Conservation (phyloP, 2,329 filamentous ascomycete genomes). For the Trichothecium roseum region DNA sequence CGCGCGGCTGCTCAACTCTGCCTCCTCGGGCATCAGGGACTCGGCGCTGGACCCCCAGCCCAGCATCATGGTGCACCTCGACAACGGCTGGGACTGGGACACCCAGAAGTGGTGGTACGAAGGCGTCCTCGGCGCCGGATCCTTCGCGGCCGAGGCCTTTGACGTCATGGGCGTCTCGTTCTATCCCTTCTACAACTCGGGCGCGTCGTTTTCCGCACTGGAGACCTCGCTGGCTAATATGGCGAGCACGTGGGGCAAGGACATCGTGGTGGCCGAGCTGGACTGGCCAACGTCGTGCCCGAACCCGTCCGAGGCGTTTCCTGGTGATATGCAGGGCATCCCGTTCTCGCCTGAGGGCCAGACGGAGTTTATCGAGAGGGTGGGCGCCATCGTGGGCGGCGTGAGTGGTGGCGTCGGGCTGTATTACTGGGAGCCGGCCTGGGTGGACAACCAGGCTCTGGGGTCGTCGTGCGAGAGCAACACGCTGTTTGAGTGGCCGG, state of each 20-base stretch:
- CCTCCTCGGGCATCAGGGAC: slow-evolving; percentile 53
- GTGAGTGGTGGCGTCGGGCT: slow-evolving; percentile 46
- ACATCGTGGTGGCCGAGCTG: slow-evolving; percentile 58
- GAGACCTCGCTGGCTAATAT: slow-evolving; percentile 46
- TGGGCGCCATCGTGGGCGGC: slow-evolving; percentile 44
- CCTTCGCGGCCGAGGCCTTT: slow-evolving; percentile 43
- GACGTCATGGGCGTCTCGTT: slow-evolving; percentile 65
- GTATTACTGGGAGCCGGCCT: slow-evolving; percentile 68
- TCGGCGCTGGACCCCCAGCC: slow-evolving; percentile 45
- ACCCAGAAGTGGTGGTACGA: slow-evolving; percentile 58
- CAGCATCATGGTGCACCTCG: slow-evolving; percentile 64
- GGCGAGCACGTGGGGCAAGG: slow-evolving; percentile 51
- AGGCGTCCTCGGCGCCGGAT: slow-evolving; percentile 39
- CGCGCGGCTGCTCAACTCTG: slow-evolving; percentile 53
- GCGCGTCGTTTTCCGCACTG: slow-evolving; percentile 48
- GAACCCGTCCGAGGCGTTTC: slow-evolving; percentile 46
- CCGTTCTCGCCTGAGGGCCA: slow-evolving; percentile 56
- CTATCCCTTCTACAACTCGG: slow-evolving; percentile 59
- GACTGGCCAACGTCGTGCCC: slow-evolving; percentile 60
- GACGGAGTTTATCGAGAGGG: slow-evolving; percentile 45
- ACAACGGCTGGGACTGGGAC: slow-evolving; percentile 65
- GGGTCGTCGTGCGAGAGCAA: slow-evolving; percentile 58
- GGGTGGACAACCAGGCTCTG: slow-evolving; percentile 54
- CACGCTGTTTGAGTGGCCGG: slow-evolving; percentile 46
- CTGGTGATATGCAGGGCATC: slow-evolving; percentile 46